A percentile compares a stretch with the other conserved stretches of the same genome.
These are phyloP conservation scores for Curvularia spicifera DNA, from an alignment of 2,329 filamentous ascomycete genomes.

Conservation along the genomic window DNA sequence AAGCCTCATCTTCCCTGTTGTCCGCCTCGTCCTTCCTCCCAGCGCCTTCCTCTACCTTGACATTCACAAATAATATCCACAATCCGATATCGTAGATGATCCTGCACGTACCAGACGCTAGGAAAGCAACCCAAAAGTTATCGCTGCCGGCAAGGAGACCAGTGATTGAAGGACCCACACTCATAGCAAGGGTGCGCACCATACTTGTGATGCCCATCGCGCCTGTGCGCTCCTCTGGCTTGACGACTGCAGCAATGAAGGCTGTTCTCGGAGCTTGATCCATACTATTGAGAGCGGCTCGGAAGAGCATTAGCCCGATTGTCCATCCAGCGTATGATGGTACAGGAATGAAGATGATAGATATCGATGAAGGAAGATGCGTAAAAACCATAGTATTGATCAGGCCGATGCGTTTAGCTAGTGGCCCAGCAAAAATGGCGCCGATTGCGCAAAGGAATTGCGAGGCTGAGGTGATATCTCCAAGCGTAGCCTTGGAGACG, in stretches of 20 bases:
- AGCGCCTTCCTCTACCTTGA: constrained; percentile 36
- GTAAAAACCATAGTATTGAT: constrained; percentile 62
- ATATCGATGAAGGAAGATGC: constrained; percentile 66
- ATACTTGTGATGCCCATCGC: constrained; percentile 73
- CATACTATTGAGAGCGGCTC: constrained; percentile 70
- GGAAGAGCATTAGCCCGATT: constrained; percentile 63
- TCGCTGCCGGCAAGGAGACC: constrained; percentile 45
- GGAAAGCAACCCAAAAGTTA: constrained; percentile 49
- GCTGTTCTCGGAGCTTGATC: constrained; percentile 71
- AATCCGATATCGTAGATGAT: constrained; percentile 48
- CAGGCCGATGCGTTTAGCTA: constrained; percentile 64
- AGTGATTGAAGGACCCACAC: constrained; percentile 49
- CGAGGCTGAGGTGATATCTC: constrained; percentile 61
- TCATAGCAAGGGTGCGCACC: constrained; percentile 65
- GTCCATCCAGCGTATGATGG: constrained; percentile 60
- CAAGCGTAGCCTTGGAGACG: constrained; percentile 60
- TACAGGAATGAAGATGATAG: constrained; percentile 62
- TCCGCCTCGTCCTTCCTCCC: constrained; percentile 27
- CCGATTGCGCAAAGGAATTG: constrained; percentile 61
- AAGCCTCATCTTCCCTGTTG: constrained; percentile 37
- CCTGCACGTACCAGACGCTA: constrained; percentile 45
- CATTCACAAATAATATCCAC: constrained; percentile 48
- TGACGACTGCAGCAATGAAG: constrained; percentile 71
- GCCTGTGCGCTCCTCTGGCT: constrained; percentile 68
- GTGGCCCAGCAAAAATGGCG: constrained; percentile 63